phyloP scores from a whole-genome alignment of 768 basidiomycete genomes.

The Pleurotus giganteus region DNA sequence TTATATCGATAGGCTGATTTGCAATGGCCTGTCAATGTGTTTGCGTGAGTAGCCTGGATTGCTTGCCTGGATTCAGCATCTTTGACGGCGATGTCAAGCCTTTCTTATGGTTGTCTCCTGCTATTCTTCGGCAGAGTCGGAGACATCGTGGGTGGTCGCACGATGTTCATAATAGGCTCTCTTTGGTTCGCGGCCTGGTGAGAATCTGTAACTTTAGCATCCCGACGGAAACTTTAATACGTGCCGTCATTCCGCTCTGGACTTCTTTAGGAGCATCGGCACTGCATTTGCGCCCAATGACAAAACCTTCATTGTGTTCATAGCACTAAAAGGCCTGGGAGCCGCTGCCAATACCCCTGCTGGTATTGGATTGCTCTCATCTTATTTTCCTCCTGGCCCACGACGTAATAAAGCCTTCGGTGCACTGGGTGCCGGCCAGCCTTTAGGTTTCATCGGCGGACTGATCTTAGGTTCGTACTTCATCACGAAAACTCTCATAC shows the following conservation, averaged over 20 bases:
- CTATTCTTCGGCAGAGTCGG: constrained; percentile 24
- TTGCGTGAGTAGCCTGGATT: constrained; percentile 16
- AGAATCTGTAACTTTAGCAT: background rate
- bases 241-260: background rate
- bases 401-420: constrained; percentile 29
- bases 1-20: constrained; percentile 10
- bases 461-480: constrained; percentile 25
- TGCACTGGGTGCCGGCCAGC: constrained; percentile 31
- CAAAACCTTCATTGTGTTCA: constrained; percentile 26
- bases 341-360: constrained; percentile 33
- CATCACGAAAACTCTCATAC: background rate
- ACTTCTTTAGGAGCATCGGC: constrained; percentile 23
- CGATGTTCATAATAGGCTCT: constrained; percentile 28
- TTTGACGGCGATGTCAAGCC: constrained; percentile 8
- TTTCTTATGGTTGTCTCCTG: constrained; percentile 21
- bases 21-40: constrained; percentile 24
- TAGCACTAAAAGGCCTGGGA: constrained; percentile 29
- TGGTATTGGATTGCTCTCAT: constrained; percentile 22
- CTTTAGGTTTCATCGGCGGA: constrained; percentile 30
- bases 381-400: constrained; percentile 27
- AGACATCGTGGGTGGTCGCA: constrained; percentile 21
- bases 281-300: constrained; percentile 26
- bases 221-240: background rate
- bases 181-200: constrained; percentile 30
- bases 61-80: too few relatives aligned